Conservation (phyloP, 2,329 filamentous ascomycete genomes). For the Fusarium irregulare region DNA sequence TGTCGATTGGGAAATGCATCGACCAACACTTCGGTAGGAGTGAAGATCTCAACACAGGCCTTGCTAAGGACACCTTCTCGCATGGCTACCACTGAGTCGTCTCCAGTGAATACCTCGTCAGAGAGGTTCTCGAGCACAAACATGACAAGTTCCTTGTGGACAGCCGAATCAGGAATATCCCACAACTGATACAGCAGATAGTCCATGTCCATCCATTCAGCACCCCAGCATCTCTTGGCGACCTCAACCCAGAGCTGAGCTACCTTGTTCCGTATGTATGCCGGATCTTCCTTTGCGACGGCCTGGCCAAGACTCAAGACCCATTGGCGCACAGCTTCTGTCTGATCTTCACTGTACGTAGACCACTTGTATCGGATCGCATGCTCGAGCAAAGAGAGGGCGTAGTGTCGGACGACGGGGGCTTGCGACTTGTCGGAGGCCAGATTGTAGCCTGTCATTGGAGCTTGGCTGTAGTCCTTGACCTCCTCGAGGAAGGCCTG, state of each 20-base stretch:
- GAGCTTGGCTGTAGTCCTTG: conserved; percentile 82
- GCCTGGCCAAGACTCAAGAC: conserved; percentile 81
- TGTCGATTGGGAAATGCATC: conserved; percentile 82
- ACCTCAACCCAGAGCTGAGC: conserved; percentile 95
- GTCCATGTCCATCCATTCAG: conserved; percentile 96
- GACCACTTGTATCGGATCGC: conserved; percentile 88
- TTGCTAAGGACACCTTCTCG: conserved; percentile 87
- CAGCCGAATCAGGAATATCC: conserved; percentile 72
- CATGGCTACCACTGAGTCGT: conserved; percentile 86
- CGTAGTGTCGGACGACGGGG: conserved; percentile 90
- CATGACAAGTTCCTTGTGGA: conserved; percentile 86
- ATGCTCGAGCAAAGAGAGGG: conserved; percentile 90
- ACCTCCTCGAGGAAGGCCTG: conserved; percentile 87
- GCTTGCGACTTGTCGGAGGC: conserved; percentile 80
- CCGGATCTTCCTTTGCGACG: conserved; percentile 77
- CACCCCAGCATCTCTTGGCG: conserved; percentile 92
- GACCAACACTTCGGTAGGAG: conserved; percentile 77
- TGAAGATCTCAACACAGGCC: conserved; percentile 93
- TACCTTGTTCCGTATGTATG: conserved; percentile 91
- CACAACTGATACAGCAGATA: conserved; percentile 82
- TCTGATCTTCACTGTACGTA: conserved; percentile 76
- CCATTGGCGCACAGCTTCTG: conserved; percentile 76
- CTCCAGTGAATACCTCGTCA: conserved; percentile 92
- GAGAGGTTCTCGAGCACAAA: conserved; percentile 90
- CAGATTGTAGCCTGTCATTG: conserved; percentile 85